phyloP scores from a whole-genome alignment of 1,284 basidiomycete species.

The Fomitiporia mediterranea region DNA sequence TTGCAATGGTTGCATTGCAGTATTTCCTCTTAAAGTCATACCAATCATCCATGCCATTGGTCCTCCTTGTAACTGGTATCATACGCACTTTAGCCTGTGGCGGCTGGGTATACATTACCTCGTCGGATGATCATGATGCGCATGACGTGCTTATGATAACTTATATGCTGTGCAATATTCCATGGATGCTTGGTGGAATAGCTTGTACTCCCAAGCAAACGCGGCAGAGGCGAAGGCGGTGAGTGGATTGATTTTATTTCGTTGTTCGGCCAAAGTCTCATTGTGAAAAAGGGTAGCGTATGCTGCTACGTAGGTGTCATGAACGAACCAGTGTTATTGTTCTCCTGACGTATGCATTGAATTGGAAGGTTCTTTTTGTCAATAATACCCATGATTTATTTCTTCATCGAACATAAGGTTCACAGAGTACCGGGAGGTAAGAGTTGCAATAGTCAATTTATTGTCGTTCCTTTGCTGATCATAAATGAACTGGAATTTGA shows the following conservation, averaged over 20 bases:
- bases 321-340: background rate
- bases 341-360: constrained; percentile 2
- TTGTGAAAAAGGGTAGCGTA: constrained; percentile 42
- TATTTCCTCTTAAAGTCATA: constrained; percentile 55
- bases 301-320: constrained; percentile 43
- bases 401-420: constrained; percentile 82
- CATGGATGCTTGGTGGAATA: constrained; percentile 84
- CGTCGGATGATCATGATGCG: constrained; percentile 71
- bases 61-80: constrained; percentile 63
- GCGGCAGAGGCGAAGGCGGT: constrained; percentile 50
- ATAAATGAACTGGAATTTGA: background rate
- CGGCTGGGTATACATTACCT: constrained; percentile 92
- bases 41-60: constrained; percentile 43
- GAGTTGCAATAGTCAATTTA: constrained; percentile 16
- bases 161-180: constrained; percentile 76
- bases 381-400: constrained; percentile 75
- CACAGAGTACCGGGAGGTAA: constrained; percentile 73
- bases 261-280: constrained; percentile 2
- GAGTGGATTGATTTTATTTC: constrained; percentile 23
- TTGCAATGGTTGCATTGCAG: constrained; percentile 71
- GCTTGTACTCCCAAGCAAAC: constrained; percentile 43
- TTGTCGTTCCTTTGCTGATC: background rate
- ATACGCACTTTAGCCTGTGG: constrained; percentile 81
- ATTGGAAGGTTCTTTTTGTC: constrained; percentile 60
- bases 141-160: constrained; percentile 90